Base-by-base conservation (phyloP, 1,139 yeast species). In the Eremothecium sinecaudum region DNA sequence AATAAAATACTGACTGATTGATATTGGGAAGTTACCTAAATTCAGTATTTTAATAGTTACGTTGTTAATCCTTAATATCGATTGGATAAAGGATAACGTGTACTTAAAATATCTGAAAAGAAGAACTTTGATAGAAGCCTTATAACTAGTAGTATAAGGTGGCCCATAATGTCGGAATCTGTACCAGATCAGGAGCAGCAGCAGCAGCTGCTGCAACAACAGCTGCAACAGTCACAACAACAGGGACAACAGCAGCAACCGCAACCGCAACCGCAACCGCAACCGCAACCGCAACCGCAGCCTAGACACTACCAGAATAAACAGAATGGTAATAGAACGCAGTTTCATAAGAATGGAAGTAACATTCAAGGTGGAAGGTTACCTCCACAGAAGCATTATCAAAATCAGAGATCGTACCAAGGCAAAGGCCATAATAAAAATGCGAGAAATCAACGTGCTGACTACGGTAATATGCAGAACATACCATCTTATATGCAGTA, bases 181-280 rank as follows among this genome's bases (percentile, higher is more conserved):
- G 14, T 7, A 7, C 12, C 25, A 23, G 25, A 24, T 13, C 11
- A 28, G 25, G 33, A 22, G 14, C 36, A 35, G 32, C 28, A 28
- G 15, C 37, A 32, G 24, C 39, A 20, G 18, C 35, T 34, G 13
- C 26, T 18, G 30, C 32, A 28, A 13, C 31, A 29, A 22, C 41
- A 32, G 27, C 35, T 32, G 17, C 23, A 24, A 10, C 18, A 31
- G n/a, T n/a, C n/a, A n/a, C n/a, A n/a, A n/a, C n/a, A n/a, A n/a
- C 30, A 30, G 37, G 31, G 37, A 23, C 31, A 30, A 31, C 36
- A 35, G 32, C 28, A 28, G 15, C 37, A 32, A 27, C 39, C 20
- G 18, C 35, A 33, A 14, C 26, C 18, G 30, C 32, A 28, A 13
- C 31, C 28, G 25, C 36, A 35, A 30, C 28, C 24, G 15, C 37